Evolutionary conservation across 1,139 yeast species (phyloP).

Genomic region (Tardiomyces depauwii): DNA sequence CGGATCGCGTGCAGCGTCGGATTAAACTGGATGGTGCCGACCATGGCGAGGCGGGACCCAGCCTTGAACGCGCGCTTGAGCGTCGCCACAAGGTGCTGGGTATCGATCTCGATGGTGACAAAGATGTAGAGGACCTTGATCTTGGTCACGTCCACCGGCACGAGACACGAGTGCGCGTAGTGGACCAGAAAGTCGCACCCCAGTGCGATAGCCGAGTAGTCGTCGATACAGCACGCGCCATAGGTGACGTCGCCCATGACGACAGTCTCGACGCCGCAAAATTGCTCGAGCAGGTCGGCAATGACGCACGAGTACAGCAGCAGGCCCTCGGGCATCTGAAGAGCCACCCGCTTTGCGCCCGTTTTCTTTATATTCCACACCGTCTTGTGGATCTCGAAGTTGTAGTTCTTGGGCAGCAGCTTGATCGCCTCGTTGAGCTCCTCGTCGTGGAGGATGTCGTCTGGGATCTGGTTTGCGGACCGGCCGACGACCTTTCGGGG

Average conservation of each 20-base stretch:
- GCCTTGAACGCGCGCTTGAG: slow-evolving; percentile 58
- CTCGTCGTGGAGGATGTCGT: slow-evolving; percentile 64
- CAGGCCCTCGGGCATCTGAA: slow-evolving; percentile 97
- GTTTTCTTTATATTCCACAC: slow-evolving; percentile 81
- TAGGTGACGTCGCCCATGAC: slow-evolving; percentile 99
- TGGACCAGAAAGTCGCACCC: slow-evolving; percentile 92
- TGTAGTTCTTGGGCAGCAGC: slow-evolving; percentile 79
- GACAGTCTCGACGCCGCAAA: slow-evolving; percentile 74
- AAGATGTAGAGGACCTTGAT: slow-evolving; percentile 91
- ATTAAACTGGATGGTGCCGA: slow-evolving; percentile 95
- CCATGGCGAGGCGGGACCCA: slow-evolving; percentile 56
- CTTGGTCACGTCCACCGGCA: slow-evolving; percentile 83
- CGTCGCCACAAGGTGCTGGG: slow-evolving; percentile 68
- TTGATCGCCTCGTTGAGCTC: slow-evolving; percentile 74
- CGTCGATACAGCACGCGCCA: slow-evolving; percentile 98
- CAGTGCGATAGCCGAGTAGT: slow-evolving; percentile 81
- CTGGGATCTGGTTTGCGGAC: slow-evolving; percentile 82
- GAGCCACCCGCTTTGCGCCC: slow-evolving; percentile 67
- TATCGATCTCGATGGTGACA: slow-evolving; percentile 87
- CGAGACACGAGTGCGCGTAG: slow-evolving; percentile 95
- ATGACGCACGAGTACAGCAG: slow-evolving; percentile 77
- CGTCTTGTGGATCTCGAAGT: slow-evolving; percentile 91
- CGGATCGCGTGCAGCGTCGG: slow-evolving; percentile 81
- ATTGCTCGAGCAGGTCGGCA: slow-evolving; percentile 85
- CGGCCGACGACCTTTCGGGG: slow-evolving; percentile 26